phyloP scores from a whole-genome alignment of 2,329 filamentous ascomycete genomes.

The Trichoderma sp. region DNA sequence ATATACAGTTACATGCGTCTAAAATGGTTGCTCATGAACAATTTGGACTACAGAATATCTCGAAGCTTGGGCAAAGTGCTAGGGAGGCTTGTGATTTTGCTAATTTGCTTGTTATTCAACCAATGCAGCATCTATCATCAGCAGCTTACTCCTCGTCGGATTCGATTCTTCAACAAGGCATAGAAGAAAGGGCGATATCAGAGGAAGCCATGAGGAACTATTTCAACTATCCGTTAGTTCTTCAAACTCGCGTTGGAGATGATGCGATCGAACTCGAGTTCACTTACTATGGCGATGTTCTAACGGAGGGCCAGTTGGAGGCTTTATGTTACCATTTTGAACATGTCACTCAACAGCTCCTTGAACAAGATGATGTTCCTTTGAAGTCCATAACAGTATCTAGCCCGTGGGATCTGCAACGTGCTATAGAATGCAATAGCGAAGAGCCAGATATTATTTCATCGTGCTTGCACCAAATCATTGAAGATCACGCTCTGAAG shows the following conservation, averaged over 20 bases:
- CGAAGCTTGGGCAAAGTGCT: slow-evolving; percentile 19
- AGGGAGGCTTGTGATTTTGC: slow-evolving; percentile 19
- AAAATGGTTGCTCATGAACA: slow-evolving; percentile 30
- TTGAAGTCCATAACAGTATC: not conserved
- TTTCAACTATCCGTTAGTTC: slow-evolving; percentile 24
- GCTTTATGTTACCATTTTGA: slow-evolving; percentile 21
- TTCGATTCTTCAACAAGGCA: slow-evolving; percentile 8
- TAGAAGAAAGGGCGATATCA: not conserved
- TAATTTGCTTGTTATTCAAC: slow-evolving; percentile 20
- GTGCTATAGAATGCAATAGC: slow-evolving; percentile 8
- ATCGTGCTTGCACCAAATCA: slow-evolving; percentile 16
- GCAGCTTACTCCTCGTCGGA: not conserved
- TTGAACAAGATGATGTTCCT: not conserved
- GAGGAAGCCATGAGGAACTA: slow-evolving; percentile 21
- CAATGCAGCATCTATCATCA: slow-evolving; percentile 12
- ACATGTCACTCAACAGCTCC: slow-evolving; percentile 21
- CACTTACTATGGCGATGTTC: slow-evolving; percentile 14
- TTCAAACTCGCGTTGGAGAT: slow-evolving; percentile 14
- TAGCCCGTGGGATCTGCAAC: not conserved
- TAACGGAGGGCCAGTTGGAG: slow-evolving; percentile 3
- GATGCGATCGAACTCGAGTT: slow-evolving; percentile 12
- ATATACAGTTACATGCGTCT: slow-evolving; percentile 26
- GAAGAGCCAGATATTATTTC: slow-evolving; percentile 10
- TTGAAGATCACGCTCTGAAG: slow-evolving; percentile 10
- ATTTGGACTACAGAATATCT: slow-evolving; percentile 32